Evolutionary conservation across 2,329 filamentous ascomycete genomes (phyloP).

Genomic region (Aspergillus tamarii): DNA sequence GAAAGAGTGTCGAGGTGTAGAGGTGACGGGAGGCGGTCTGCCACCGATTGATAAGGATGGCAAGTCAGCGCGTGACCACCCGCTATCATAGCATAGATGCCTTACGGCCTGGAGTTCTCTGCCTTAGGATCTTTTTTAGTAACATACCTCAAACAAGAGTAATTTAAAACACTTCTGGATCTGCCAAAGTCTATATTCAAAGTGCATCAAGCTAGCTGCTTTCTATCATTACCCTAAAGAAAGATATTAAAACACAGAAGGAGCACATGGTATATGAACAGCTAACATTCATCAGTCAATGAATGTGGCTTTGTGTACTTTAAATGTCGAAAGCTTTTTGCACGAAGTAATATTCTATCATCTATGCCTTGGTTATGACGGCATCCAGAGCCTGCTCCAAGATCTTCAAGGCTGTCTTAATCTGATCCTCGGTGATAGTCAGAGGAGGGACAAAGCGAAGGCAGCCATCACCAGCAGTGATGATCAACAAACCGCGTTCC

Average conservation of each 20-base stretch:
- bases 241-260: not conserved
- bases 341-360: not conserved
- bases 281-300: not conserved
- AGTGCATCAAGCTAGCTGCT: not conserved
- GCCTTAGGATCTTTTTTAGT: not conserved
- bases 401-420: conserved; percentile 74
- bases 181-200: not conserved
- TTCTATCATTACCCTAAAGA: not conserved
- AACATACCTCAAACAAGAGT: not conserved
- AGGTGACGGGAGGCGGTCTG: not conserved
- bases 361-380: conserved; percentile 50
- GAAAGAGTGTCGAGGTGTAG: not conserved
- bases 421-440: conserved; percentile 78
- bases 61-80: not conserved
- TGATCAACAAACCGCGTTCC: conserved; percentile 84
- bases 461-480: conserved; percentile 91
- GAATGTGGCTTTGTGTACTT: not conserved
- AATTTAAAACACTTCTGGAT: not conserved
- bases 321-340: not conserved
- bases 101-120: conserved; percentile 1
- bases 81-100: not conserved
- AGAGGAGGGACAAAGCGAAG: conserved; percentile 89
- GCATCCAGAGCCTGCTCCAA: conserved; percentile 68
- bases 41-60: not conserved
- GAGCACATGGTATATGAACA: conserved; percentile 3